Evolutionary conservation across 176 grass and related monocot genomes (phyloP).

Genomic region (Typha latifolia): DNA sequence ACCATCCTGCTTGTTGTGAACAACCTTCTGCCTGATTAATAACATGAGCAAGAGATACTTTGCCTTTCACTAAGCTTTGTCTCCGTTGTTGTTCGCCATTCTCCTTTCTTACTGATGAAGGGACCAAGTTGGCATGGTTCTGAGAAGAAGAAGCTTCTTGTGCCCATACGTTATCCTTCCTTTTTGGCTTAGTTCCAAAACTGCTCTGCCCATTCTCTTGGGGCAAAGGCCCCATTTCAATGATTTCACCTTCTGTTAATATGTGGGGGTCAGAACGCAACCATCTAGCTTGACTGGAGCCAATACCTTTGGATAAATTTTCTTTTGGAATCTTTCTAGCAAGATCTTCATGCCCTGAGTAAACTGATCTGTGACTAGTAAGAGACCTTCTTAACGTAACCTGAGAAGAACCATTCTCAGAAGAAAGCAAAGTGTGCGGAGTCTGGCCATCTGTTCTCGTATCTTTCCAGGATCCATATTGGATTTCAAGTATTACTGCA

Average conservation of each 20-base stretch:
- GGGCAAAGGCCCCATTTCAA: conserved; percentile 37
- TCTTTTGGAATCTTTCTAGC: conserved; percentile 11
- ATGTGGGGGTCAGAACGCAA: conserved; percentile 79
- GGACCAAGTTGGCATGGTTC: conserved; percentile 21
- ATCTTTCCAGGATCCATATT: conserved; percentile 48
- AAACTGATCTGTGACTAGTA: conserved; percentile 48
- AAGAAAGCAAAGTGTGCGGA: neutral
- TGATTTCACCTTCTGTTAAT: conserved; percentile 88
- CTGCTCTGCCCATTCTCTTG: conserved; percentile 22
- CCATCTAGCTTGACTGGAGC: conserved; percentile 48
- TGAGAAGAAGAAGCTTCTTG: conserved; percentile 35
- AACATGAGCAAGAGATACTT: conserved; percentile 23
- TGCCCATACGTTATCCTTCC: conserved; percentile 23
- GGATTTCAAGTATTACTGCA: conserved; percentile 79
- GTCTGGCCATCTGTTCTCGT: conserved; percentile 10
- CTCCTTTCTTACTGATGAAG: conserved; percentile 39
- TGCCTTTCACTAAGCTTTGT: conserved; percentile 14
- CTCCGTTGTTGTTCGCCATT: conserved; percentile 10
- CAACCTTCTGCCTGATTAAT: conserved; percentile 22
- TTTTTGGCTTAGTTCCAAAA: conserved; percentile 24
- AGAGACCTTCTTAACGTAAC: conserved; percentile 47
- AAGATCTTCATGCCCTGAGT: conserved; percentile 52
- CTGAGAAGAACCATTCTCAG: conserved; percentile 35
- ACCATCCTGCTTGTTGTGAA: conserved; percentile 25
- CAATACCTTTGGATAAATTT: conserved; percentile 18